These are phyloP conservation scores for Scheffersomyces titani DNA, from an alignment of 1,139 yeast genomes.

Conservation along the genomic window DNA sequence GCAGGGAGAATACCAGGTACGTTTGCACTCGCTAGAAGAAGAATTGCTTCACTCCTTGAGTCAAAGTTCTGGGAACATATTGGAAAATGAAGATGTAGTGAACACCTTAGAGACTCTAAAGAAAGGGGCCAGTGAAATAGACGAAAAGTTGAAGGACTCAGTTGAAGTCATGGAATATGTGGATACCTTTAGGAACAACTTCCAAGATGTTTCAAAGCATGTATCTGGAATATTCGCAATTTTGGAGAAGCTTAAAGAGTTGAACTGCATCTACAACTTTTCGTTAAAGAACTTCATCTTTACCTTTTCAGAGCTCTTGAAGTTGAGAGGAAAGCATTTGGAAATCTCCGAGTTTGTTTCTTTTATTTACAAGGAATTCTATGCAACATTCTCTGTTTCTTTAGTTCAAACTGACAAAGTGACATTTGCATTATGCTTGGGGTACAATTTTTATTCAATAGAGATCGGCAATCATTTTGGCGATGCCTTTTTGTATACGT, in stretches of 20 bases:
- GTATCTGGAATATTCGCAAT: slow-evolving; percentile 53
- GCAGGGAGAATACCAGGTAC: slow-evolving; percentile 62
- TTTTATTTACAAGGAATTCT: slow-evolving; percentile 48
- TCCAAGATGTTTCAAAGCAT: slow-evolving; percentile 55
- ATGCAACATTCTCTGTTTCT: slow-evolving; percentile 47
- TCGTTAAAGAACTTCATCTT: slow-evolving; percentile 49
- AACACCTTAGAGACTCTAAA: slow-evolving; percentile 67
- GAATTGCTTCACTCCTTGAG: slow-evolving; percentile 60
- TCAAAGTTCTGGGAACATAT: slow-evolving; percentile 58
- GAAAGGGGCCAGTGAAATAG: slow-evolving; percentile 57
- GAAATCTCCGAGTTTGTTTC: slow-evolving; percentile 26
- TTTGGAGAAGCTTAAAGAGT: slow-evolving; percentile 38
- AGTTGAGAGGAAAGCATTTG: slow-evolving; percentile 12
- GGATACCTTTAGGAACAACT: slow-evolving; percentile 47
- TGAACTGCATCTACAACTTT: slow-evolving; percentile 60
- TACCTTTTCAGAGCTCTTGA: slow-evolving; percentile 43
- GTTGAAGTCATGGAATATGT: slow-evolving; percentile 54
- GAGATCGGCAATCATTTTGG: slow-evolving; percentile 28
- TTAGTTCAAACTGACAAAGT: slow-evolving; percentile 51
- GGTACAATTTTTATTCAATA: slow-evolving; percentile 24
- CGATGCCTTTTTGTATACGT: slow-evolving; percentile 12
- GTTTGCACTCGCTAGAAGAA: slow-evolving; percentile 59
- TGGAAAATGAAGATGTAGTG: slow-evolving; percentile 67
- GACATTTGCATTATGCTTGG: slow-evolving; percentile 44
- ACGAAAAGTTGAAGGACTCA: slow-evolving; percentile 55